Evolutionary conservation across 495 filamentous ascomycete species (phyloP).

Genomic region (Chaetomium fimeti): DNA sequence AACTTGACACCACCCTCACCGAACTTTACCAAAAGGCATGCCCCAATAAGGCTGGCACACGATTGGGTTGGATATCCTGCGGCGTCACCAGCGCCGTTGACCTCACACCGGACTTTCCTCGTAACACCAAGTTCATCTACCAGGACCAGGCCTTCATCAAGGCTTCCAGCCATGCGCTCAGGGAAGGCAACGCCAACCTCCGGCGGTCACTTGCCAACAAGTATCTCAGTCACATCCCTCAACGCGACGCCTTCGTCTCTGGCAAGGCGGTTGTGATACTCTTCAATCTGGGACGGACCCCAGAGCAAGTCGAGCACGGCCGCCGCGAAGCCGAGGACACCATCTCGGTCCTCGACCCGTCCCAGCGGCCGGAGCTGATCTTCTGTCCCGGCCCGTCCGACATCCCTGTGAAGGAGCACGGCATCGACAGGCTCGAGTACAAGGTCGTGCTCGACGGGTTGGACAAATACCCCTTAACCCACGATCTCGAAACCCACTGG

Average conservation of each 20-base stretch:
- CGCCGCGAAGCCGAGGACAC: constrained; percentile 34
- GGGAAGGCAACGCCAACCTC: constrained; percentile 43
- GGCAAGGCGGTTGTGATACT: constrained; percentile 31
- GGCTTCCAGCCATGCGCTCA: constrained; percentile 47
- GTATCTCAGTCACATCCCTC: constrained; percentile 34
- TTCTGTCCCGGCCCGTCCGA: constrained; percentile 32
- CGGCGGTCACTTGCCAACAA: constrained; percentile 29
- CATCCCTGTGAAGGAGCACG: constrained; percentile 27
- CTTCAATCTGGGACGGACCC: constrained; percentile 25
- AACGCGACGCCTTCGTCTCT: constrained; percentile 38
- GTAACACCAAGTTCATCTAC: constrained; percentile 39
- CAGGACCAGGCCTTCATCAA: constrained; percentile 43
- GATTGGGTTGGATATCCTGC: constrained; percentile 31
- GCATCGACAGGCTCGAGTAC: constrained; percentile 31
- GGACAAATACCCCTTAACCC: constrained; percentile 25
- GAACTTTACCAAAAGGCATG: constrained; percentile 32
- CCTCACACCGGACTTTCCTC: constrained; percentile 30
- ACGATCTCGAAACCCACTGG: constrained; percentile 34
- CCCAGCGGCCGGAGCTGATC: constrained; percentile 32
- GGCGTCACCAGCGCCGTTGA: constrained; percentile 29
- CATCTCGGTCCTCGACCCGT: constrained; percentile 26
- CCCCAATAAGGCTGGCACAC: constrained; percentile 15
- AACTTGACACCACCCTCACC: constrained; percentile 36
- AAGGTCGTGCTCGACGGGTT: constrained; percentile 34
- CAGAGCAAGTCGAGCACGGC: constrained; percentile 25